Base-by-base conservation (phyloP, 768 basidiomycete species). In the Amanita muscaria region DNA sequence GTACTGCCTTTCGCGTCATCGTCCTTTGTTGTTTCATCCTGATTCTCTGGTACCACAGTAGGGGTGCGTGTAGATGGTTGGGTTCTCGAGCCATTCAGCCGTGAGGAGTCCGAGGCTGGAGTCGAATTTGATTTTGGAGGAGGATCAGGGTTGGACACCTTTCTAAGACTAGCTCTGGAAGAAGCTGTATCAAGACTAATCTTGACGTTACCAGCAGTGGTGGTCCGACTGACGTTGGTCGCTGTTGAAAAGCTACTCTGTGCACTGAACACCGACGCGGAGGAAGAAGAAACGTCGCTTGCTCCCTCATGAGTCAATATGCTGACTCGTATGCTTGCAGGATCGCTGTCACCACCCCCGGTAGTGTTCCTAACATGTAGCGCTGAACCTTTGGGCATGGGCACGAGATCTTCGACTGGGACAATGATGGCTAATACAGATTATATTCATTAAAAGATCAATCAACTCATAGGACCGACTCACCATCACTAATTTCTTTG, bases 401-500 rank as follows among this genome's bases (percentile, higher is more conserved):
- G 74, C 40, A 68, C 70, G 30, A 80, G 77, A 45, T 92, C 89
- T 39, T 87, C 83, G 5, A 80, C 63, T 1, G 83, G 69, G 9
- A 92, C 77, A 57, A 92, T 88, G 42, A 93, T 76, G 57, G 86
- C 90, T 90, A 53, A 3, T 29, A 6, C 19, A 40, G n/a, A n/a
- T n/a, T n/a, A n/a, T 25, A 23, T 37, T 40, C 10, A 24, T 40
- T 40, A 42, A 29, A 45, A 43, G 9, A 5, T n/a, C 11, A 29
- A 18, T 4, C 27, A 25, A 3, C 5, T 12, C 27, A 32, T 16
- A 12, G 18, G 27, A 30, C 27, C 40, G 25, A 69, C 84, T 53
- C 49, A 88, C 89, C 74, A 55, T 85, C 77, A 32, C 79, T 75
- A 31, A 98, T 89, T 56, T 97, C 94, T 58, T 89, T 83, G 43